Evolutionary conservation across 768 basidiomycete genomes (phyloP), one percentile per base, ranked within the genome.

Genomic region (Hericium coralloides): DNA sequence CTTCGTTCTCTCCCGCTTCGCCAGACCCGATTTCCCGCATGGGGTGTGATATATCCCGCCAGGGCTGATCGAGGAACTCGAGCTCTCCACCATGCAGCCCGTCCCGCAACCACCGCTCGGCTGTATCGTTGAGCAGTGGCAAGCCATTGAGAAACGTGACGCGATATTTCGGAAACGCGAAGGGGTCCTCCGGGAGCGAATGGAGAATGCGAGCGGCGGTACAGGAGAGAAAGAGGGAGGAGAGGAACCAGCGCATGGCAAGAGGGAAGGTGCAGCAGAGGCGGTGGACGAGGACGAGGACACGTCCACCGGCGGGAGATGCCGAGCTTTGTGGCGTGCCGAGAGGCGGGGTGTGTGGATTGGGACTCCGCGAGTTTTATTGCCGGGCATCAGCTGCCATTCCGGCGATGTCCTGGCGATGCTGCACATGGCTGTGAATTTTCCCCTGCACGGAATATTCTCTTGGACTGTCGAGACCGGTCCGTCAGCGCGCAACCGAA

Each of bases 111-210:
- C 92, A 93, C 37, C 76, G 76, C 59, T 85, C 73, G 3, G 87
- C 91, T 1, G 88, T 89, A 50, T 85, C 74, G 63, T 86, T 84
- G 23, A 77, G 69, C 60, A 93, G 72, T 25, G 91, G 90, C n/a
- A 84, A 79, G 57, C 79, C 79, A 66, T 89, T 88, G 66, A 93
- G 80, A 70, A 89, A 93, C 41, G 83, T 73, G 59, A 93, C 84
- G 43, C 81, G 79, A 67, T 82, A 87, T 68, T 93, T 93, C 61
- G 91, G 92, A 67, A 85, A 91, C 0, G 91, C 85, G 68, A 83
- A 80, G 15, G 83, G 75, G 64, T 93, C 91, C 64, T 92, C 87
- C 26, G 91, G 89, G 49, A 90, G 76, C 9, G 85, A 82, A 66
- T 89, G 84, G 26, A 84, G 68, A n/a, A 74, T 43, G 45, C 64